Percentiles rank a stretch among this genome's conserved stretches.
Conservation (phyloP, 345 rosid species). For the Chamaenerion angustifolium region DNA sequence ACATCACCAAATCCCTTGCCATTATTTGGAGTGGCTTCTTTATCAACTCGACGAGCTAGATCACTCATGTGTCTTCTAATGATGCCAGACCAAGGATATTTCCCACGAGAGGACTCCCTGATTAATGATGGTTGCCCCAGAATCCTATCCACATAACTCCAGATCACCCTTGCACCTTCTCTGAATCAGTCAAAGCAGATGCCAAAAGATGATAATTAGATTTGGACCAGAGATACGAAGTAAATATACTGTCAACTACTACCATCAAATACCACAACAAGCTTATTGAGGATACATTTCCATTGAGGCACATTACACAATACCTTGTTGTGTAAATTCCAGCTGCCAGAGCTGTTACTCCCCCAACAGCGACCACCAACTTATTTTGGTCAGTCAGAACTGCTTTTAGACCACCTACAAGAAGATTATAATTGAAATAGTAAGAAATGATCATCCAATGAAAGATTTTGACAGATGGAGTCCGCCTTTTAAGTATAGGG, state of each 20-base stretch:
- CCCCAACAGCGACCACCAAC: slow-evolving; percentile 87
- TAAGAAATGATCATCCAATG: too few relatives aligned
- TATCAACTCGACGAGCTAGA: slow-evolving; percentile 27
- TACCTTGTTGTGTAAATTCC: slow-evolving; percentile 93
- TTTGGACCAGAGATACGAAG: background rate
- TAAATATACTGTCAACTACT: background rate
- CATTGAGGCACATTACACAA: background rate
- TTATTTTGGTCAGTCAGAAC: slow-evolving; percentile 88
- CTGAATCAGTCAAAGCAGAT: slow-evolving; percentile 21
- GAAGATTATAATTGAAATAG: background rate
- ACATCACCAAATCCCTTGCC: slow-evolving; percentile 86
- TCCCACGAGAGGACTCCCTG: slow-evolving; percentile 88
- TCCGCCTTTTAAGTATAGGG: background rate
- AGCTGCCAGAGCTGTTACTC: slow-evolving; percentile 91
- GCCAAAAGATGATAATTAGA: background rate
- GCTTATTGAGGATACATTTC: too few relatives aligned
- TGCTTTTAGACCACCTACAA: slow-evolving; percentile 71
- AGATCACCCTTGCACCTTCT: slow-evolving; percentile 93
- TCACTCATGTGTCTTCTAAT: slow-evolving; percentile 31
- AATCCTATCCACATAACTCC: slow-evolving; percentile 94
- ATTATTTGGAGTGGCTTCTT: slow-evolving; percentile 27
- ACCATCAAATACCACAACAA: too few relatives aligned
- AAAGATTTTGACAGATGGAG: background rate
- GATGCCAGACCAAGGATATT: slow-evolving; percentile 90
- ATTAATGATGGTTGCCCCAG: slow-evolving; percentile 90